Percentiles rank a stretch among this genome's conserved stretches.
Conservation (phyloP, 2,329 filamentous ascomycete genomes). For the Paecilomyces formosus region DNA sequence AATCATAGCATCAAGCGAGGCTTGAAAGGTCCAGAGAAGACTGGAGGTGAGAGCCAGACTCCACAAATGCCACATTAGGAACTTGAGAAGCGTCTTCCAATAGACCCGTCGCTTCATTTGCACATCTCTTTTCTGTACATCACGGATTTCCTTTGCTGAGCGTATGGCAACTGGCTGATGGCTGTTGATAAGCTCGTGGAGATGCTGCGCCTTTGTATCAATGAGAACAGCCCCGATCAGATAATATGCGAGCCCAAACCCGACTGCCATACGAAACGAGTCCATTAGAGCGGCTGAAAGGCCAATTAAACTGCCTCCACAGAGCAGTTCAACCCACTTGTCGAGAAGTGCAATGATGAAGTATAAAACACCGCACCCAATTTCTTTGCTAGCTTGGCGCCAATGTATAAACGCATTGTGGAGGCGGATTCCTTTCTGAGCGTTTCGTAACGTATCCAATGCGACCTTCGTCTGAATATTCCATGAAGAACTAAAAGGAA, state of each 20-base stretch:
- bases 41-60: conserved; percentile 42
- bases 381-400: conserved; percentile 49
- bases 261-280: conserved; percentile 40
- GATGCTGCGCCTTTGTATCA: conserved; percentile 47
- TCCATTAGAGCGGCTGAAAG: conserved; percentile 27
- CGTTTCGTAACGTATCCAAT: conserved; percentile 44
- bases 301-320: conserved; percentile 36
- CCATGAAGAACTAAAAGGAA: conserved; percentile 51
- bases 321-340: conserved; percentile 46
- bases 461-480: conserved; percentile 51
- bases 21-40: conserved; percentile 48
- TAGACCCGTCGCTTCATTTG: conserved; percentile 43
- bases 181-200: conserved; percentile 39
- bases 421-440: conserved; percentile 48
- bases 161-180: conserved; percentile 34
- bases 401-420: conserved; percentile 53
- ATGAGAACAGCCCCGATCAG: conserved; percentile 50
- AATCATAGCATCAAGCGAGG: conserved; percentile 32
- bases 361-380: conserved; percentile 48
- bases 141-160: conserved; percentile 35
- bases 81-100: conserved; percentile 43
- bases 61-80: conserved; percentile 47
- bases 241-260: conserved; percentile 52
- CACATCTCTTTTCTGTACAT: conserved; percentile 38
- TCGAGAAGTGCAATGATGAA: conserved; percentile 50